These are phyloP conservation scores for Fusarium secorum DNA, from an alignment of 2,329 filamentous ascomycete species.

Conservation along the genomic window DNA sequence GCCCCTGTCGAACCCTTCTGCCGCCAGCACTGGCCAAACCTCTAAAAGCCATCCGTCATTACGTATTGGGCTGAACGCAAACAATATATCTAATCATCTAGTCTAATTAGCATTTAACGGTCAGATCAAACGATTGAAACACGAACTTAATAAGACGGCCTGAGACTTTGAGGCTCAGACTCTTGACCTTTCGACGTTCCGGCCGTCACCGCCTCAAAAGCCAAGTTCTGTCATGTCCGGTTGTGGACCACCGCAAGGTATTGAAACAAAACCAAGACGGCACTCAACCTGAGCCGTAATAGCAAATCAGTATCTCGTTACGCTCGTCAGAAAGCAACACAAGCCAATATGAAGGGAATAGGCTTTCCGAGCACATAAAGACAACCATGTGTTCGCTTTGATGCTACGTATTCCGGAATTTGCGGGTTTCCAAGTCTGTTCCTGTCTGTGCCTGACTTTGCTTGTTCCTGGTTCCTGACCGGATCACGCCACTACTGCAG, in stretches of 20 bases:
- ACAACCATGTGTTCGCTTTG: neutral
- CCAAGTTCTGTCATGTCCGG: neutral
- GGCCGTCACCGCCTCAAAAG: constrained; percentile 19
- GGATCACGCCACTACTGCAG: constrained; percentile 28
- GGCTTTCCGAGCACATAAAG: neutral
- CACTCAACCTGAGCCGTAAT: neutral
- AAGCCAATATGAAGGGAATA: neutral
- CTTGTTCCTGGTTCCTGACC: constrained; percentile 38
- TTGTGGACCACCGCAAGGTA: neutral
- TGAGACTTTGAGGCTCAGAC: constrained; percentile 8
- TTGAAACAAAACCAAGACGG: constrained; percentile 13
- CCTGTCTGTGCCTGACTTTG: constrained; percentile 17
- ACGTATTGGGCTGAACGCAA: neutral
- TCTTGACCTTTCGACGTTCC: neutral
- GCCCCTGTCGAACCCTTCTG: neutral
- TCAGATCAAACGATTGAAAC: neutral
- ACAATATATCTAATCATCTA: neutral
- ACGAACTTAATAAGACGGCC: constrained; percentile 5
- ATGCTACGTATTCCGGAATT: constrained; percentile 17
- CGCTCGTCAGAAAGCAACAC: neutral
- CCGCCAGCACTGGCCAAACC: neutral
- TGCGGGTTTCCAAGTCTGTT: constrained; percentile 2
- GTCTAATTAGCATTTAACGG: neutral
- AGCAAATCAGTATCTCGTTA: neutral
- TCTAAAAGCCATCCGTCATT: neutral